These are phyloP conservation scores for Adansonia rubrostipa DNA, from an alignment of 441 rosid species.

Conservation along the genomic window DNA sequence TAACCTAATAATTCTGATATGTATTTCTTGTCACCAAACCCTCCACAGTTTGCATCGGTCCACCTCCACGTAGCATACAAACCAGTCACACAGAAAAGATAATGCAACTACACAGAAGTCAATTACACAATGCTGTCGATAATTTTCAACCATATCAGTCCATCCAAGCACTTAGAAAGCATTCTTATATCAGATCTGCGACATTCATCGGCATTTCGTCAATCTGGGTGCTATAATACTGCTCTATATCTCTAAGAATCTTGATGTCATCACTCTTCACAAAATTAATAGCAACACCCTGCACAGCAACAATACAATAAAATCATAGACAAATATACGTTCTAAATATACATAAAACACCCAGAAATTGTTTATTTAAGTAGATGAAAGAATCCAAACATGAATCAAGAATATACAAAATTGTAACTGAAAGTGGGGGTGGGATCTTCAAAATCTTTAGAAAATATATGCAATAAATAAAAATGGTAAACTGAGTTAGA, in stretches of 20 bases:
- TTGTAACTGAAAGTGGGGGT: background rate
- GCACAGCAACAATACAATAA: background rate
- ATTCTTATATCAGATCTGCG: slow-evolving; percentile 73
- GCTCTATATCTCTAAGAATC: slow-evolving; percentile 95
- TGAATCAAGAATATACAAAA: slow-evolving; percentile 12
- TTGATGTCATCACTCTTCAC: slow-evolving; percentile 94
- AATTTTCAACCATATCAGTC: background rate
- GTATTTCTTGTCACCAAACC: background rate
- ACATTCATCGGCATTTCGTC: slow-evolving; percentile 99
- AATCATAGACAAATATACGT: background rate
- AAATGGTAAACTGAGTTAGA: background rate
- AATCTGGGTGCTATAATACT: slow-evolving; percentile 96
- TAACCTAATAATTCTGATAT: background rate
- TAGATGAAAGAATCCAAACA: background rate
- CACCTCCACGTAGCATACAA: background rate
- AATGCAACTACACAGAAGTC: slow-evolving; percentile 8
- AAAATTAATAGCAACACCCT: slow-evolving; percentile 98
- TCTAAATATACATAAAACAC: background rate
- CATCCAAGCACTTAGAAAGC: background rate
- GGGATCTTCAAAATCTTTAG: background rate
- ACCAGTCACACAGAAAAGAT: background rate
- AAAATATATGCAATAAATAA: background rate
- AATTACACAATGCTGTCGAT: background rate
- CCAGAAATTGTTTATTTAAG: background rate
- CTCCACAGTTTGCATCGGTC: background rate